Evolutionary conservation across 2,329 filamentous ascomycete species (phyloP).

Genomic region (Monosporascus sp.): DNA sequence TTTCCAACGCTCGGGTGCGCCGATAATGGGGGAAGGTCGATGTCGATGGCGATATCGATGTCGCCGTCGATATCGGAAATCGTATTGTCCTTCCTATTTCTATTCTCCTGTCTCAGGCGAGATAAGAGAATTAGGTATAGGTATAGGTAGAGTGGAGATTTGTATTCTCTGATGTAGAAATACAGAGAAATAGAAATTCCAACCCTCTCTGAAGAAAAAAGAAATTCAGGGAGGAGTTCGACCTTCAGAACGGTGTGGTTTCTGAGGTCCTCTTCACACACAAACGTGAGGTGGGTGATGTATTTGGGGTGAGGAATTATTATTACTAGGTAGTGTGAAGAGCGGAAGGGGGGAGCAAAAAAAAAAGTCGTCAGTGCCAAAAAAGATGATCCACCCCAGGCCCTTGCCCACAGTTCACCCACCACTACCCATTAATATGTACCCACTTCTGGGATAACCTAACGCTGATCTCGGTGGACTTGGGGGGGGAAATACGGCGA

Average conservation of each 20-base stretch:
- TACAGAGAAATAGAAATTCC: not conserved
- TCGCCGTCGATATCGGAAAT: not conserved
- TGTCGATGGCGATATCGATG: not conserved
- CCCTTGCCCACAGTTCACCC: not conserved
- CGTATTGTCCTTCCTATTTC: not conserved
- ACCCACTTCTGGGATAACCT: not conserved
- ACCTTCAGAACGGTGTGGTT: not conserved
- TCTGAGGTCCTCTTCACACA: not conserved
- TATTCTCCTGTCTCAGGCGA: not conserved
- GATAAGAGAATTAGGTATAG: not conserved
- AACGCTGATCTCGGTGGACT: no score
- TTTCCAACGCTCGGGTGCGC: not conserved
- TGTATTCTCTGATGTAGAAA: not conserved
- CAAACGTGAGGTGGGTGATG: not conserved
- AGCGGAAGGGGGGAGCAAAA: not conserved
- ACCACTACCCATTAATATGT: not conserved
- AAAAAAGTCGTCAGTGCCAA: not conserved
- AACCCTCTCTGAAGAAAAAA: not conserved
- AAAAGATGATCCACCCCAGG: not conserved
- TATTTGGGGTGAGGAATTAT: not conserved
- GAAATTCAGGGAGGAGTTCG: not conserved
- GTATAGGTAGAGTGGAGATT: not conserved
- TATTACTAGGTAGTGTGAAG: not conserved
- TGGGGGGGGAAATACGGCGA: no score
- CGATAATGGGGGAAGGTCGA: not conserved